These are phyloP conservation scores for Sisymbrium irio DNA, from an alignment of 345 rosid genomes.

Conservation along the genomic window DNA sequence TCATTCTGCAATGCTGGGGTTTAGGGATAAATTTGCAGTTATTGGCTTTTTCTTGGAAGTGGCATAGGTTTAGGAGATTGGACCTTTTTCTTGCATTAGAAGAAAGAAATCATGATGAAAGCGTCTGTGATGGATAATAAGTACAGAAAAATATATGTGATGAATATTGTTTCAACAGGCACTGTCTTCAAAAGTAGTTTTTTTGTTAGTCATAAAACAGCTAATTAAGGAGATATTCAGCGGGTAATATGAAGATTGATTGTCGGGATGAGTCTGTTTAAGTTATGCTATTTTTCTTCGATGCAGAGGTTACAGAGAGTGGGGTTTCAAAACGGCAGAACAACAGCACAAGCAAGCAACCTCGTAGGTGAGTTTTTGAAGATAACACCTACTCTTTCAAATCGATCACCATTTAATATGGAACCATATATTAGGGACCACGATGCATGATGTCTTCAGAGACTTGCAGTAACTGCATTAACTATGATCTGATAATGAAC, in stretches of 20 bases:
- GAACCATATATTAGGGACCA: neutral
- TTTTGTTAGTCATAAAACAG: neutral
- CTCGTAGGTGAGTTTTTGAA: conserved; percentile 31
- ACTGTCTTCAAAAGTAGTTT: neutral
- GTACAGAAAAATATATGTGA: neutral
- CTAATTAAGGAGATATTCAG: neutral
- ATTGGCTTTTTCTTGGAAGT: neutral
- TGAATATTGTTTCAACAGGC: neutral
- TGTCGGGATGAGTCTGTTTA: neutral
- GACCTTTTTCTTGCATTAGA: neutral
- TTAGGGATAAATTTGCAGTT: neutral
- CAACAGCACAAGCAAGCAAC: conserved; percentile 33
- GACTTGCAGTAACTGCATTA: neutral
- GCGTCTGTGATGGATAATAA: neutral
- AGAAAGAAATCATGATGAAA: neutral
- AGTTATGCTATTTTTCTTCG: neutral
- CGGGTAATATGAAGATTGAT: neutral
- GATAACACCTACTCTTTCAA: neutral
- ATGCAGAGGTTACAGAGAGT: conserved; percentile 16
- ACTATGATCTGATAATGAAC: neutral
- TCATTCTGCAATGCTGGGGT: neutral
- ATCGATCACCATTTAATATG: neutral
- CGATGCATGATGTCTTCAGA: neutral
- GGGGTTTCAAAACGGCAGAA: conserved; percentile 8
- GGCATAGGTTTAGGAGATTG: neutral